Evolutionary conservation across 164 flowering plant species (phyloP).

Genomic region (Annona squamosa): DNA sequence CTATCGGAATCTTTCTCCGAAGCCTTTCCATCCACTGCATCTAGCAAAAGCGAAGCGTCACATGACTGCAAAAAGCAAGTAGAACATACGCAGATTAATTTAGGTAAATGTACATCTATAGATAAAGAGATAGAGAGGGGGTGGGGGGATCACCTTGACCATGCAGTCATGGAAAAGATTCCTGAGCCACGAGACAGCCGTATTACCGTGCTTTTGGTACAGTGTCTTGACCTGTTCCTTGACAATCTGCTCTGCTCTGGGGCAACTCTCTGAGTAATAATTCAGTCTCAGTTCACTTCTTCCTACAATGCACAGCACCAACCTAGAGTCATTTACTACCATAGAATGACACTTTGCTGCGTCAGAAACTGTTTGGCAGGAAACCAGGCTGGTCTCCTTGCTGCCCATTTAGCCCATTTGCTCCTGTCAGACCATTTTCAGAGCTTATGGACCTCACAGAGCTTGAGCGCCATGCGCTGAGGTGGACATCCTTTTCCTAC

Average conservation of each 20-base stretch:
- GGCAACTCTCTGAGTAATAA: conserved; percentile 65
- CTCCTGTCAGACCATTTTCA: no score
- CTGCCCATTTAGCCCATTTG: no score
- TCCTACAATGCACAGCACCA: conserved; percentile 6
- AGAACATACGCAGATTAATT: no score
- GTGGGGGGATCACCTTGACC: conserved; percentile 43
- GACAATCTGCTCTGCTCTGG: conserved; percentile 74
- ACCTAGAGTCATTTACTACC: background rate
- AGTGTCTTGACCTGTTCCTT: conserved; percentile 53
- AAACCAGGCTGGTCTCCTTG: no score
- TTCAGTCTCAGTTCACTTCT: conserved; percentile 40
- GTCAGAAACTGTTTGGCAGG: no score
- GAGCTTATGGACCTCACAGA: background rate
- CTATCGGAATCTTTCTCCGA: conserved; percentile 58
- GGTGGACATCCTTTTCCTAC: no score
- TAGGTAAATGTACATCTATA: background rate
- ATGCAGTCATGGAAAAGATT: conserved; percentile 88
- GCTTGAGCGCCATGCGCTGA: no score
- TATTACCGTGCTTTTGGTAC: conserved; percentile 60
- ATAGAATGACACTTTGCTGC: no score
- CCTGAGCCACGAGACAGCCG: conserved; percentile 80
- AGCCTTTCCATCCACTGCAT: conserved; percentile 21
- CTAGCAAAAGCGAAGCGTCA: conserved; percentile 74
- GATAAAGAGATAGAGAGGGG: conserved; percentile 3
- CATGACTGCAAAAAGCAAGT: conserved; percentile 44